These are phyloP conservation scores for Spergularia azorica DNA, from an alignment of 179 eudicot species.

Conservation along the genomic window DNA sequence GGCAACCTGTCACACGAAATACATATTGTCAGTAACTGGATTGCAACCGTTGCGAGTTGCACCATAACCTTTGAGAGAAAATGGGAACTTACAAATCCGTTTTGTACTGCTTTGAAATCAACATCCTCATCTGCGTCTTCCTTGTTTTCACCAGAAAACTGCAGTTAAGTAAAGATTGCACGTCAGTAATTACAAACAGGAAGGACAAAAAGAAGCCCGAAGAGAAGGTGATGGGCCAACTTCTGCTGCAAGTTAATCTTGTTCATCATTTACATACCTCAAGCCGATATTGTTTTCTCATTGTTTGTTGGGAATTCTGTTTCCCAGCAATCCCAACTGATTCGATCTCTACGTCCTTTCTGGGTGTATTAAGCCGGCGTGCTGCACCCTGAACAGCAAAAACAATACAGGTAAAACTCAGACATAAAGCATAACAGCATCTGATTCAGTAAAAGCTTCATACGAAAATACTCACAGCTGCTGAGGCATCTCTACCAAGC, in stretches of 20 bases:
- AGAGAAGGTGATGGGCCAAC: neutral
- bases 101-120: conserved; percentile 79
- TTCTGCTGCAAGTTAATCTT: neutral
- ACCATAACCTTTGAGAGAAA: neutral
- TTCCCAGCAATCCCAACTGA: conserved; percentile 86
- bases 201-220: neutral
- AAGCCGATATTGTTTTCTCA: conserved; percentile 64
- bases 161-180: conserved; percentile 15
- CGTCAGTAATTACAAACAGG: neutral
- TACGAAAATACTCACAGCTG: conserved; percentile 62
- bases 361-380: conserved; percentile 66
- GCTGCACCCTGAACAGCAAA: conserved; percentile 77
- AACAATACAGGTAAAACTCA: neutral
- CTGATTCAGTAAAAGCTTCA: neutral
- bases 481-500: conserved; percentile 96
- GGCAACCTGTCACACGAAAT: conserved; percentile 35
- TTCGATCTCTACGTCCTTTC: conserved; percentile 73
- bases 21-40: conserved; percentile 8
- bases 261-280: conserved; percentile 51
- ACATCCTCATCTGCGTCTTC: conserved; percentile 74
- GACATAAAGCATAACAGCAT: neutral
- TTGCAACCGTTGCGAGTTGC: neutral
- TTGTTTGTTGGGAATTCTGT: conserved; percentile 47
- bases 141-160: conserved; percentile 65
- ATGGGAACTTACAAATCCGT: conserved; percentile 68